Base-by-base conservation (phyloP, 257 asterid genomes). In the Solanum commersonii region DNA sequence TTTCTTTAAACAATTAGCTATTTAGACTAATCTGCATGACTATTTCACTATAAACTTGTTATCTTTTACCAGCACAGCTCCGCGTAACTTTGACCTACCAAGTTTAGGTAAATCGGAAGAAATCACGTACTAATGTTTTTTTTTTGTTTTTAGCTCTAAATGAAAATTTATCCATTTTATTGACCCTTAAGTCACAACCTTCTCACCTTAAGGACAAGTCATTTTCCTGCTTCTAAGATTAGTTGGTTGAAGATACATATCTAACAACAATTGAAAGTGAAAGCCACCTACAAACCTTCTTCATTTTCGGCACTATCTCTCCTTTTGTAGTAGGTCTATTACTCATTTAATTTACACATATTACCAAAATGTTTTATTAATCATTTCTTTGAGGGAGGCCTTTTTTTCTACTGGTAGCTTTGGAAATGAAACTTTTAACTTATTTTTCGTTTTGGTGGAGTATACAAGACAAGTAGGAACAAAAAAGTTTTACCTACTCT, bases 211-310 rank as follows among this genome's bases (percentile, higher is more conserved):
- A 35, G 49, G 16, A 5, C 49, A 35, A 74, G 18, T 74, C 31
- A 23, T 35, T 79, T 79, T 79, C 67, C 40, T 79, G 40, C 67
- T 44, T 46, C 40, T 44, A 25, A 42, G 3, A 3, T 79, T 79
- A 35, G 85, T 79, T 44, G 40, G 40, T 79, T 9, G 85, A 16
- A 79, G 85, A 25, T 22, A 22, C 25, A 59, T 14, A 68, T 18
- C 42, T 40, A 67, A n/a, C 78, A 25, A 6, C 65, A 40, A 68
- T 33, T 68, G 82, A 85, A 85, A 85, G 82, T 23, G 82, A 85
- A 85, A 68, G 40, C 79, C 67, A 85, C 82, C 87, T 85, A 85
- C 87, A 23, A 68, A 31, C 23, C 85, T 49, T 81, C 85, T 81
- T 79, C 15, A 44, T 42, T 20, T 20, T 74, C 83, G 20, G 83